Conservation (phyloP, 495 filamentous ascomycete genomes). For the Annulohypoxylon nitens region DNA sequence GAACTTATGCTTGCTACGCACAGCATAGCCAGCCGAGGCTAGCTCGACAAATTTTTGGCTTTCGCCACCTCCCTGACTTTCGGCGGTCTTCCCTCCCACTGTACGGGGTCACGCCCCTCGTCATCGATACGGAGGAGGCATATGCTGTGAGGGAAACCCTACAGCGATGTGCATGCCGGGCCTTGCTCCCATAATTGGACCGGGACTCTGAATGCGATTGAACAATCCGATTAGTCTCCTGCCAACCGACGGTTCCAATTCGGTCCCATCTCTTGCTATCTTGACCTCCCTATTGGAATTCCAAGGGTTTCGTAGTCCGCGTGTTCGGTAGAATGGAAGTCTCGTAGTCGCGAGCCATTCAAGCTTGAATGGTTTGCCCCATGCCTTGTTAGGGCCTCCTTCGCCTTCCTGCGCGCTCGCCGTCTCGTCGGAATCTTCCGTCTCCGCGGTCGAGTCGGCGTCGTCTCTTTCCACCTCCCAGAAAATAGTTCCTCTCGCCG, state of each 20-base stretch:
- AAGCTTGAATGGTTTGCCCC: constrained; percentile 93
- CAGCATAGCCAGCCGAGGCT: constrained; percentile 43
- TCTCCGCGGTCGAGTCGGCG: constrained; percentile 51
- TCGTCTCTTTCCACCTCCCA: constrained; percentile 86
- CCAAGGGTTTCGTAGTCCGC: constrained; percentile 94
- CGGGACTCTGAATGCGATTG: constrained; percentile 66
- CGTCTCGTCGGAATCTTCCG: constrained; percentile 58
- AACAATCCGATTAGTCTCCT: constrained; percentile 83
- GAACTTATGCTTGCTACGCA: constrained; percentile 32
- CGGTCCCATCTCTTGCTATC: constrained; percentile 95
- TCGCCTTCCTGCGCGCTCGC: constrained; percentile 57
- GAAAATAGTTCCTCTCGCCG: constrained; percentile 92
- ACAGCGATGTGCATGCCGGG: constrained; percentile 43
- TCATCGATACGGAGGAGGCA: constrained; percentile 42
- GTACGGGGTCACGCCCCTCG: constrained; percentile 21
- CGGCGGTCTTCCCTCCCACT: constrained; percentile 14
- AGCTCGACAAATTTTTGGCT: constrained; percentile 25
- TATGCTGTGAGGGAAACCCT: constrained; percentile 51
- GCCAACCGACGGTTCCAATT: constrained; percentile 88
- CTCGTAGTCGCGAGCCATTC: constrained; percentile 90
- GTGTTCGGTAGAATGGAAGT: constrained; percentile 90
- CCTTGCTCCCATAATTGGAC: constrained; percentile 44
- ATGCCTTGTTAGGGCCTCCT: constrained; percentile 68
- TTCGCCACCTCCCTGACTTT: constrained; percentile 30
- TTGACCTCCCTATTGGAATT: constrained; percentile 97